phyloP scores from a whole-genome alignment of 495 filamentous ascomycete species.

The Xylaria nigripes region DNA sequence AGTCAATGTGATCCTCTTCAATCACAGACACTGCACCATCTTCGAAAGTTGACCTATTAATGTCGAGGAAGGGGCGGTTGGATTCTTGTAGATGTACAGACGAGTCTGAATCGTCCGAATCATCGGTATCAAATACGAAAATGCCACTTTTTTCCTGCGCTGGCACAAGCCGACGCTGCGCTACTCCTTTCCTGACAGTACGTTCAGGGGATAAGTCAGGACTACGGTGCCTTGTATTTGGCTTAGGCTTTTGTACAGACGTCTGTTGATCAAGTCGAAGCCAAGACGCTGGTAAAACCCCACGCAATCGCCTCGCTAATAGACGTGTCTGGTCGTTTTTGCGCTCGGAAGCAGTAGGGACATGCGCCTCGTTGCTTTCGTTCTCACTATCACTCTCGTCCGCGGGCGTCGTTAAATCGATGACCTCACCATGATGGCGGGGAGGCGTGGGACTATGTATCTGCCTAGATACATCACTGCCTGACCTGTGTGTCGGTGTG shows the following conservation, averaged over 20 bases:
- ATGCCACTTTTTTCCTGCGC: conserved; percentile 15
- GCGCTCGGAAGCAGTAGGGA: conserved; percentile 27
- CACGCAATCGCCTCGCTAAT: conserved; percentile 49
- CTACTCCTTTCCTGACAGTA: conserved; percentile 47
- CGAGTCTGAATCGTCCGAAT: conserved; percentile 22
- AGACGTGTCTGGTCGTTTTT: conserved; percentile 38
- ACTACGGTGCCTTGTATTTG: conserved; percentile 31
- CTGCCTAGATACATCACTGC: conserved; percentile 17
- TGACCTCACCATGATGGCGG: conserved; percentile 16
- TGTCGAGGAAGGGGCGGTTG: conserved; percentile 2
- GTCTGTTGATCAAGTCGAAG: conserved; percentile 58
- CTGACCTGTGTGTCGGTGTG: conserved; percentile 16
- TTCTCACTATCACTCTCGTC: conserved; percentile 9
- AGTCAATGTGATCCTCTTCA: conserved; percentile 47
- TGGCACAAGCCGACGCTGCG: conserved; percentile 29
- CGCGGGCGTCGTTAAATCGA: conserved; percentile 19
- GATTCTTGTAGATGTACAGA: conserved; percentile 15
- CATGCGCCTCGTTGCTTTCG: conserved; percentile 10
- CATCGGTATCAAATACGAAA: conserved; percentile 38
- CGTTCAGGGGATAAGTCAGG: conserved; percentile 26
- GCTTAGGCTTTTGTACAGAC: conserved; percentile 16
- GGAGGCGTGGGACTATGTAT: conserved; percentile 19
- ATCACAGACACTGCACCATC: conserved; percentile 36
- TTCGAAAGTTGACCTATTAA: conserved; percentile 18
- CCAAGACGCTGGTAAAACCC: conserved; percentile 89